These are phyloP conservation scores for Mortierella sp. DNA, from an alignment of 371 early-diverging fungal genomes.

Conservation along the genomic window DNA sequence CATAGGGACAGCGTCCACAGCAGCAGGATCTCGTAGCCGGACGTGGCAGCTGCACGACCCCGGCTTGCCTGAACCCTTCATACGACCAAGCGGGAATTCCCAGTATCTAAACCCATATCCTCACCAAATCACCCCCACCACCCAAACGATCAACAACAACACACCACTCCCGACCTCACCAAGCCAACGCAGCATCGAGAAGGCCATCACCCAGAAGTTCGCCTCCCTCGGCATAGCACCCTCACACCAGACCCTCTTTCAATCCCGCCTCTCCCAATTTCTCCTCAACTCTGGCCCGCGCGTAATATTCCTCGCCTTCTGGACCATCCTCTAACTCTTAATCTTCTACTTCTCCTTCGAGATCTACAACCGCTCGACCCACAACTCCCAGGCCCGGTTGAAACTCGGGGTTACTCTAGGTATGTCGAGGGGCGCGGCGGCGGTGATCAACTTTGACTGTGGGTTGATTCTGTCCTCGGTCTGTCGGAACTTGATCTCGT, in stretches of 20 bases:
- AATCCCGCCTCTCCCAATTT: slow-evolving; percentile 21
- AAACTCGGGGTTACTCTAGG: slow-evolving; percentile 52
- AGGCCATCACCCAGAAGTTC: slow-evolving; percentile 49
- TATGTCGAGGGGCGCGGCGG: slow-evolving; percentile 71
- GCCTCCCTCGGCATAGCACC: slow-evolving; percentile 38
- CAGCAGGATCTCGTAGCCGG: not conserved
- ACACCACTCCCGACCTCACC: slow-evolving; percentile 28
- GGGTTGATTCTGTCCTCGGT: slow-evolving; percentile 84
- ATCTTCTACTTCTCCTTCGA: slow-evolving; percentile 43
- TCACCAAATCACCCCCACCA: not conserved
- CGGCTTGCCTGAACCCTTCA: too few relatives aligned
- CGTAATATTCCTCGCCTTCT: slow-evolving; percentile 40
- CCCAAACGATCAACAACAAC: not conserved
- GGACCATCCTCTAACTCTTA: slow-evolving; percentile 26
- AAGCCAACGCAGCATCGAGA: slow-evolving; percentile 44
- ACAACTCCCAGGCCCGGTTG: slow-evolving; percentile 21
- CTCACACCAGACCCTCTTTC: slow-evolving; percentile 19
- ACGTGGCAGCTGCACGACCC: not conserved
- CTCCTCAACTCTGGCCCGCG: slow-evolving; percentile 36
- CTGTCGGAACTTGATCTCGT: slow-evolving; percentile 83
- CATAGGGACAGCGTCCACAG: not conserved
- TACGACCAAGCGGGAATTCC: not conserved
- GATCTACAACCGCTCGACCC: slow-evolving; percentile 37
- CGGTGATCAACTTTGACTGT: slow-evolving; percentile 75
- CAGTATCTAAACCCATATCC: not conserved